Base-by-base conservation (phyloP, 495 filamentous ascomycete genomes). In the Penicillium chermesinum region DNA sequence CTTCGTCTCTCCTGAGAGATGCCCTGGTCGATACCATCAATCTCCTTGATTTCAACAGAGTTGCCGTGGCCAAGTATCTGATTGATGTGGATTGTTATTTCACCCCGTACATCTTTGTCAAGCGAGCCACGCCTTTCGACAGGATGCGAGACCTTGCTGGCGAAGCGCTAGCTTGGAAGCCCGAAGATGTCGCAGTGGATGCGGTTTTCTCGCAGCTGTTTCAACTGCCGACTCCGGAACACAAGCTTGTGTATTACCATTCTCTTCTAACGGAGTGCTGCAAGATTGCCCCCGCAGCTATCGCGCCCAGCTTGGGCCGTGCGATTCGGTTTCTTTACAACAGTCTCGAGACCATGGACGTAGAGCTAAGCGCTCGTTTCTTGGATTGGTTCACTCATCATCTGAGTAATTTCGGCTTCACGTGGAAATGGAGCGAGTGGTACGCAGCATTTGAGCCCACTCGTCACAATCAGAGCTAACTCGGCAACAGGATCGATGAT, bases 351-450 rank as follows among this genome's bases (percentile, higher is more conserved):
- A 74, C 75, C 2, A 83, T 97, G 71, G 93, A 99, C 57, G 65
- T 94, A 34, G 94, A 99, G 68, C 69, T 99, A 32, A 77, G 70
- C 48, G 84, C 87, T 63, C 83, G 93, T 13, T 97, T 96, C 69
- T 74, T 94, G 60, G 93, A 97, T 63, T 99, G 93, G 93, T 99
- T 99, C 58, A 78, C 91, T 12, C 94, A 99, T 60, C 93, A 99
- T 71, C 64, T 99, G 55, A 95, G 89, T 66, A 99, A 99, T 69
- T 99, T 97, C 58, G 93, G 95, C 33, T 99, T 97, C 58, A 93
- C 94, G 2, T 99, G 93, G 93, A 97, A 97, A 70, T 99, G 93
- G 93, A 85, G 85, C 15, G 93, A 99, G 70, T 99, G 93, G 93
- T 83, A 61, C n/a, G n/a, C n/a, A 65, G 76, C 64, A 8, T 20